Evolutionary conservation across 2,329 filamentous ascomycete genomes (phyloP), one percentile per base, ranked within the genome.

Genomic region (Ilyonectria sp.): DNA sequence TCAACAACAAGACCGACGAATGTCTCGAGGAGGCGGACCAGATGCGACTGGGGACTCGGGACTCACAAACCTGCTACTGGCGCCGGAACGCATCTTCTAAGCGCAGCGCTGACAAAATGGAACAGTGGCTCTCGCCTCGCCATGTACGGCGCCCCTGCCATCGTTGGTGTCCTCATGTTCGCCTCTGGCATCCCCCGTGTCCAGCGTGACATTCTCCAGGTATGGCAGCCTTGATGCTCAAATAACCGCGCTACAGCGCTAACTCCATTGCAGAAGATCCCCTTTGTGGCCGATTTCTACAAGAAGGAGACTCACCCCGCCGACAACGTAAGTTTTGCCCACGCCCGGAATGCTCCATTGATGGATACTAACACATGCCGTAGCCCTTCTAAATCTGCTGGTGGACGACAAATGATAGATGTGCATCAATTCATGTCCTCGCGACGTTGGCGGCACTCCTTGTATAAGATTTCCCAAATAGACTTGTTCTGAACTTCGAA

Each of bases 121-220:
- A 23, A 69, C 69, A 91, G 89, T 69, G 86, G 84, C 67, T 62
- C 86, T 69, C 87, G 84, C 71, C 73, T 86, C 55, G 88, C 83
- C 65, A 82, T 84, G 61, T 90, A 89, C 76, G 89, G 88, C 66
- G 89, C 82, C 68, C 87, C 88, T 65, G 87, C 86, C 68, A 85
- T 85, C 74, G 84, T 89, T 70, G 87, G 82, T 71, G 82, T 89
- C 70, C 84, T 91, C 74, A 89, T 87, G 84, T 89, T 83, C 78
- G 83, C 87, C 71, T 90, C 89, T 46, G 89, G 90, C 73, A 86
- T 92, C 55, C 90, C 90, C 71, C 85, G 84, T 78, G 82, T 92
- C 71, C 83, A 89, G 79, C 78, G 77, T 54, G 90, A 92, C 75
- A 83, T 92, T 70, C 85, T 92, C 70, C 81, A 85, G 79, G 88